Base-by-base conservation (phyloP, 2,329 filamentous ascomycete genomes). In the Daldinia eschscholtzii region DNA sequence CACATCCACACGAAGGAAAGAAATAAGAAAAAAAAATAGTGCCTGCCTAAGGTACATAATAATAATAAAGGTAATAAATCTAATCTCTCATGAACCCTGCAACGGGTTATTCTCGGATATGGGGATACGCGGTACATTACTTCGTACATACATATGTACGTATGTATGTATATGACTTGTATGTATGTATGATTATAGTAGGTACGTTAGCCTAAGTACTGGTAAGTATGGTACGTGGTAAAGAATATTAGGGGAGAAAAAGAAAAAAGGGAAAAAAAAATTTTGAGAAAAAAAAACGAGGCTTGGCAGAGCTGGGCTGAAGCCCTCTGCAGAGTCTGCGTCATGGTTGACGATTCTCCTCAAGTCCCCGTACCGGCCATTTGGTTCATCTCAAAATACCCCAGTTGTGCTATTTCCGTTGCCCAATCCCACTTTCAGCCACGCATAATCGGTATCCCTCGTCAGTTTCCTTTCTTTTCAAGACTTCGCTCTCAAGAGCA, bases 301-400 rank as follows among this genome's bases (percentile, higher is more conserved):
- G 72, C 75, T 76, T 76, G 74, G 74, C 74, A 62, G 68, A 41
- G 53, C 65, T 59, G 67, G 65, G 63, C 66, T 68, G 63, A 66
- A 67, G 63, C 56, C 64, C 37, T 65, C 74, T 76, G 74, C 75
- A 76, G 62, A 68, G 64, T 46, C 68, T 76, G 74, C 75, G 75
- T 77, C 75, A 77, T 77, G 73, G 67, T 58, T 56, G 42, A 58
- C 53, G 53, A 67, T 64, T 61, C 61, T 65, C 42, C 42, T 48
- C 50, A 33, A 67, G 61, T 62, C 53, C 64, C 64, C 57, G 67
- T 72, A 72, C 74, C 75, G 73, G 71, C 69, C 65, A 71, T 70
- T 70, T 64, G 75, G 75, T 72, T 74, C 75, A 66, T 70, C 68
- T 71, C 66, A 68, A 65, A 63, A 65, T 72, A 70, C 67, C 74